Conservation (phyloP, 345 rosid genomes). For the Syzygium aqueum region DNA sequence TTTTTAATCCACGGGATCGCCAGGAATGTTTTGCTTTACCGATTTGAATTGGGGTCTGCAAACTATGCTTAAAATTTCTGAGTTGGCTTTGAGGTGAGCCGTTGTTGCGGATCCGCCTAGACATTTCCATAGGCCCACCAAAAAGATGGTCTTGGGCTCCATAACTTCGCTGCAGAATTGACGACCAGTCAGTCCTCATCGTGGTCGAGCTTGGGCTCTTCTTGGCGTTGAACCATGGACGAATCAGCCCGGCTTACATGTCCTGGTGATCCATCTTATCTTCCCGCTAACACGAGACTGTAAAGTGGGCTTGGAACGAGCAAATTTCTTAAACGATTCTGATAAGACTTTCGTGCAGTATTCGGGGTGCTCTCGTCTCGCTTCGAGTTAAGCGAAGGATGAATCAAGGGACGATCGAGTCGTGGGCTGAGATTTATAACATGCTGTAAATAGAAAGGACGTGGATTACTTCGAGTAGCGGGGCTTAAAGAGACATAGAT, state of each 20-base stretch:
- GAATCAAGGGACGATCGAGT: neutral
- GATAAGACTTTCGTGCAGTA: neutral
- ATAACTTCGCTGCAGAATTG: neutral
- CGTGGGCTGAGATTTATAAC: neutral
- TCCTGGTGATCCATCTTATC: neutral
- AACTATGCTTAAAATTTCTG: neutral
- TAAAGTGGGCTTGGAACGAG: neutral
- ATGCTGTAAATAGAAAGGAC: neutral
- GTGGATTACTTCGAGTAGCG: rapidly evolving
- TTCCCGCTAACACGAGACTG: neutral
- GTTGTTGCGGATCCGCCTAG: neutral
- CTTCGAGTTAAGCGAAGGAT: neutral
- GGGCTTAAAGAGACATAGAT: neutral
- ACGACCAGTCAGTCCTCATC: neutral
- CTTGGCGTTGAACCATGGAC: neutral
- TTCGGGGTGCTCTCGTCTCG: neutral
- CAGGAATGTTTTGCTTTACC: neutral
- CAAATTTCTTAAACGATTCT: neutral
- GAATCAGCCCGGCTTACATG: neutral
- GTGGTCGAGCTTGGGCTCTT: neutral
- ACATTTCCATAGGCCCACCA: neutral
- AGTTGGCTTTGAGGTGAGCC: neutral
- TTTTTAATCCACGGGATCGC: neutral
- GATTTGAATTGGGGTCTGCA: neutral
- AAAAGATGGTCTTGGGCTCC: neutral